These are phyloP conservation scores for Sugiyamaella valdiviana DNA, from an alignment of 805 yeast genomes.

Conservation along the genomic window DNA sequence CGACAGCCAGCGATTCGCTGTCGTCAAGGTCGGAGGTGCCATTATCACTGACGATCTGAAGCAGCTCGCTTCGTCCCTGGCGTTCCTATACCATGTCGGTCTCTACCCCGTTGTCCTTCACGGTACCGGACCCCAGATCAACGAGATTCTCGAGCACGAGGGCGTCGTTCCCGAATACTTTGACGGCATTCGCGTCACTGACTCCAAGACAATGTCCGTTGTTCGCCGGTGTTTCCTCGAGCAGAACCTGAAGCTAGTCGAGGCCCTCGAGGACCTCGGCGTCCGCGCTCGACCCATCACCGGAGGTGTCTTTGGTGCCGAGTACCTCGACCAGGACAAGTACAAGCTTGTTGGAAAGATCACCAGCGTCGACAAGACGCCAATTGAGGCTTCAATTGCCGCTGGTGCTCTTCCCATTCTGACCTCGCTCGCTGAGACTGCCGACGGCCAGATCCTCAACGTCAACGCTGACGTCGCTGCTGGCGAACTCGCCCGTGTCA, in stretches of 20 bases:
- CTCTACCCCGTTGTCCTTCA: constrained; percentile 93
- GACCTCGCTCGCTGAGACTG: constrained; percentile 94
- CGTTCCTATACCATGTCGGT: constrained; percentile 95
- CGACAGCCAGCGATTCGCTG: constrained; percentile 82
- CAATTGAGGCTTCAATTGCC: constrained; percentile 87
- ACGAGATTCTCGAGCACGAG: constrained; percentile 83
- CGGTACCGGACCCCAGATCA: constrained; percentile 99
- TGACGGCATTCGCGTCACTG: constrained; percentile 95
- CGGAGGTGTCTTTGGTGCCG: constrained; percentile 94
- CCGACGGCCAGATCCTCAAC: constrained; percentile 92
- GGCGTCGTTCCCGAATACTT: constrained; percentile 94
- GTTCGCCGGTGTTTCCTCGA: constrained; percentile 93
- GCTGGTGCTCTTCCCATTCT: constrained; percentile 96
- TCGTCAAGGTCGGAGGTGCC: constrained; percentile 98
- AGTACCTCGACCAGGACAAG: constrained; percentile 81
- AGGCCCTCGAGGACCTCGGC: constrained; percentile 93
- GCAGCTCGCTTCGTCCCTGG: constrained; percentile 90
- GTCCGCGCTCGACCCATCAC: constrained; percentile 98
- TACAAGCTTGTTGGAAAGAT: constrained; percentile 91
- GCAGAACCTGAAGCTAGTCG: constrained; percentile 89
- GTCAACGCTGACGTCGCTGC: constrained; percentile 99
- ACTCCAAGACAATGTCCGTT: constrained; percentile 88
- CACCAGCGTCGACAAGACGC: constrained; percentile 75
- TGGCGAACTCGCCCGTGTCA: constrained; percentile 92
- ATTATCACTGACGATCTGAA: constrained; percentile 91